Evolutionary conservation across 1,284 basidiomycete genomes (phyloP).

Genomic region (Amylostereum areolatum): DNA sequence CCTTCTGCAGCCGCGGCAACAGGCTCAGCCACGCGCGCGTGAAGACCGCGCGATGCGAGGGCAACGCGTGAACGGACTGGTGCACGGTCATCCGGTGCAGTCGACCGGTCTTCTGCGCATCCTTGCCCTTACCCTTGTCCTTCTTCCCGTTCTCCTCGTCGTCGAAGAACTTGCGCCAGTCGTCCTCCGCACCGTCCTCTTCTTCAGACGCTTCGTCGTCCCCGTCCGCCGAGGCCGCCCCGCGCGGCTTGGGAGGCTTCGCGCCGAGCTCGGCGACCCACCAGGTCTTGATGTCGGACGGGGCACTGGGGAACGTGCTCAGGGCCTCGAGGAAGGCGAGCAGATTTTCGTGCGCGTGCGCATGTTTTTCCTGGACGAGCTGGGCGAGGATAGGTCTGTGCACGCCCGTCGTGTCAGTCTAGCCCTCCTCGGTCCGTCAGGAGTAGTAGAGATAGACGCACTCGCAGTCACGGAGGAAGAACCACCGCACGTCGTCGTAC

Average conservation of each 20-base stretch:
- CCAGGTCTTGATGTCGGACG: slow-evolving; percentile 78
- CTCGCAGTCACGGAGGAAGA: slow-evolving; percentile 84
- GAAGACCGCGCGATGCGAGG: slow-evolving; percentile 74
- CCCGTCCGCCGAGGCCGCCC: slow-evolving; percentile 29
- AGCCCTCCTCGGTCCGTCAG: no score
- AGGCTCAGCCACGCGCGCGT: slow-evolving; percentile 74
- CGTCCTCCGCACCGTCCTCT: slow-evolving; percentile 53
- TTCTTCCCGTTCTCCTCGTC: slow-evolving; percentile 35
- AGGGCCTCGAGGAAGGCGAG: slow-evolving; percentile 75
- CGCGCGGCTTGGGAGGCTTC: slow-evolving; percentile 50
- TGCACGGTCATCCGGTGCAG: slow-evolving; percentile 64
- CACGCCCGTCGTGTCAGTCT: not conserved
- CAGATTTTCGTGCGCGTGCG: slow-evolving; percentile 54
- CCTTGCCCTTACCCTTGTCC: slow-evolving; percentile 26
- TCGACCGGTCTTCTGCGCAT: slow-evolving; percentile 35
- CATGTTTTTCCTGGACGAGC: slow-evolving; percentile 26
- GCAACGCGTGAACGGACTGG: slow-evolving; percentile 67
- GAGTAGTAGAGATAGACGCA: slow-evolving; percentile 30
- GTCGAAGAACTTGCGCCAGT: slow-evolving; percentile 81
- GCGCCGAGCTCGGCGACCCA: slow-evolving; percentile 73
- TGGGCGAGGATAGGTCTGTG: slow-evolving; percentile 18
- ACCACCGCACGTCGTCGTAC: slow-evolving; percentile 90
- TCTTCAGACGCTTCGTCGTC: slow-evolving; percentile 31
- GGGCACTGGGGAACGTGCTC: slow-evolving; percentile 75
- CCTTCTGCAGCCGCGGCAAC: slow-evolving; percentile 50